A percentile compares a stretch with the other conserved stretches of the same genome.
phyloP scores from a whole-genome alignment of 192 early-diverging fungal species.

The Coemansia sp. region DNA sequence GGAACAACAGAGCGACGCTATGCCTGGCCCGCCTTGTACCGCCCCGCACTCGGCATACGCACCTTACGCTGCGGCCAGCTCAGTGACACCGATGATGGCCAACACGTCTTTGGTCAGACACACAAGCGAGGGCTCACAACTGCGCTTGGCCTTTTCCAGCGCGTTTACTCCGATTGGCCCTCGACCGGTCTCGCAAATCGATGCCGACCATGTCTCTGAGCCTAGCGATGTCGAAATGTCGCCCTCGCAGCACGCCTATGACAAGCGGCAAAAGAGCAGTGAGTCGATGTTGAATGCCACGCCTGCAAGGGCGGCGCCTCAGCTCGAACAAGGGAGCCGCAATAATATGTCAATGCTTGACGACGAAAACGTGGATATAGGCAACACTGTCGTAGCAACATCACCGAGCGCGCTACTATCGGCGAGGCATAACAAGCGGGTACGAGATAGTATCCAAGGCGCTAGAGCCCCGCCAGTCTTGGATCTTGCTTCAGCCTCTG shows the following conservation, averaged over 20 bases:
- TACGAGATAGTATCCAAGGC: constrained; percentile 6
- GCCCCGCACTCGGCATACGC: not conserved
- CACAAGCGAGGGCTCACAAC: not conserved
- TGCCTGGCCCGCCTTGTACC: not conserved
- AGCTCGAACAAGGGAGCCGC: not conserved
- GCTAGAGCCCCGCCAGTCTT: constrained; percentile 17
- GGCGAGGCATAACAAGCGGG: constrained; percentile 28
- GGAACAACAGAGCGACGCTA: not conserved
- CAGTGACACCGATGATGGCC: not conserved
- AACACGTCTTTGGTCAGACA: not conserved
- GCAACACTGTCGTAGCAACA: constrained; percentile 14
- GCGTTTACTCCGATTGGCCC: not conserved
- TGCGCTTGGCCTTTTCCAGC: not conserved
- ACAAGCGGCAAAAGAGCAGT: constrained; percentile 23
- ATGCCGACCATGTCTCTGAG: constrained; percentile 12
- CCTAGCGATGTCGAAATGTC: constrained; percentile 36
- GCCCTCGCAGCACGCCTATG: constrained; percentile 30
- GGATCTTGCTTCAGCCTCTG: not conserved
- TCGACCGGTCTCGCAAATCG: not conserved
- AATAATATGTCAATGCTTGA: constrained; percentile 1
- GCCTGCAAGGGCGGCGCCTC: not conserved
- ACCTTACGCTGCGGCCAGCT: not conserved
- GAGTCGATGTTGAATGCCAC: not conserved
- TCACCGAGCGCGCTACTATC: constrained; percentile 44
- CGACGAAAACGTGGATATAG: constrained; percentile 26